Base-by-base conservation (phyloP, 495 filamentous ascomycete species). In the Aspergillus kassunensis region DNA sequence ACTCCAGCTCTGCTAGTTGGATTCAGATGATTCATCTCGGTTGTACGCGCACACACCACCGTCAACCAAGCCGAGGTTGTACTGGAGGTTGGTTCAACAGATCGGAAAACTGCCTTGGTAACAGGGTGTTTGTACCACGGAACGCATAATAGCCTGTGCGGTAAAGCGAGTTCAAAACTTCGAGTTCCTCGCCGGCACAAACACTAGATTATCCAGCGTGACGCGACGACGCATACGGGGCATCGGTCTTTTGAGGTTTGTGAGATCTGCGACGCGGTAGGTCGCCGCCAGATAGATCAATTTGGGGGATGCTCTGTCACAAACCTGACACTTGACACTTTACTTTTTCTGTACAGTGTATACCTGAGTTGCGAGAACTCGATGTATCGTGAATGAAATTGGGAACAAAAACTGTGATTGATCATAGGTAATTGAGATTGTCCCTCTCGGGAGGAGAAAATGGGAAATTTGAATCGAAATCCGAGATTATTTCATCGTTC, bases 251-350 rank as follows among this genome's bases (percentile, higher is more conserved):
- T n/a, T 9, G 33, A 30, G 30, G 45, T 18, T 39, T 36, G 13
- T 40, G 24, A 41, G 30, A 37, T 16, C 27, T 24, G 20, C 21
- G 21, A 41, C 23, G 56, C 50, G 49, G 56, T 48, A 46, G 44
- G 54, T 60, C 54, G 51, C 58, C 58, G 54, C 54, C 31, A 47
- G 54, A 52, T 60, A 47, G 42, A 49, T 59, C 51, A 35, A 39
- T 19, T 43, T 21, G 30, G 6, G 49, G 37, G 44, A 49, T 51
- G 27, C 25, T 42, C 13, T 42, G 35, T 49, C 15, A 12, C 23
- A 24, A 15, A 43, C 24, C 9, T 6, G 19, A 24, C 3, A 15
- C 34, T 36, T 19, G 18, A 19, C 36, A 40, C 36, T n/a, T 24
- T n/a, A 27, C 16, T 19, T 41, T 41, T 41, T 20, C 13, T 5